Evolutionary conservation across 345 rosid genomes (phyloP), one percentile per base, ranked within the genome.

Genomic region (Melastoma malabathricum): DNA sequence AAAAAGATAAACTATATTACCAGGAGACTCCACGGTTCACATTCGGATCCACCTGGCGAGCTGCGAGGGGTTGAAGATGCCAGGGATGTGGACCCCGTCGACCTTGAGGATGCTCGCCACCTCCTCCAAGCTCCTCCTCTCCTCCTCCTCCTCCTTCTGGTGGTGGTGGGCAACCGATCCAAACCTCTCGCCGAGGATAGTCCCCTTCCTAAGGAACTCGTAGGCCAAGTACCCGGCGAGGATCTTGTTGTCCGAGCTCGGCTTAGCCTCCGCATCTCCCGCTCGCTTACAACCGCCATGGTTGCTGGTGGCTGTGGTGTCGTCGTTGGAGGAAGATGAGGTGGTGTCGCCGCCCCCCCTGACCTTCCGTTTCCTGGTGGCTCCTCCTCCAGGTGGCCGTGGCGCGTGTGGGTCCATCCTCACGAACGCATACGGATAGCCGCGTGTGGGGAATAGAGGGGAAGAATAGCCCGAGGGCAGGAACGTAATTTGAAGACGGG

Each of bases 161-260:
- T 13, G 55, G 48, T 68, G 34, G 48, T 13, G 55, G 48, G 62
- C 51, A 54, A 61, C 51, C 56, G 71, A 78, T 38, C 75, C 78
- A 59, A 64, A 76, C 50, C 55, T 72, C 48, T 78, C 78, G 0
- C 94, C 96, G 51, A 86, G 78, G 20, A 90, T 72, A 19, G 96
- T 86, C 46, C 94, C 96, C 61, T 48, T 68, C 38, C 72, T 69
- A 39, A 86, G 83, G 55, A 73, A 90, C 75, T 90, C 96, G 69
- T 82, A 72, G 18, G 96, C 92, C 56, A 90, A 58, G 63, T 76
- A 84, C 18, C 96, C 92, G 27, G 96, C 98, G 17, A 90, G 61
- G 16, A 86, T 75, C 52, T 75, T 86, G 53, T 71, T 86, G 43
- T 86, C 67, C 18, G 64, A 57, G 67, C 53, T 55, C 67, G 20